phyloP scores from a whole-genome alignment of 768 basidiomycete species.

The Suillus clintonianus region DNA sequence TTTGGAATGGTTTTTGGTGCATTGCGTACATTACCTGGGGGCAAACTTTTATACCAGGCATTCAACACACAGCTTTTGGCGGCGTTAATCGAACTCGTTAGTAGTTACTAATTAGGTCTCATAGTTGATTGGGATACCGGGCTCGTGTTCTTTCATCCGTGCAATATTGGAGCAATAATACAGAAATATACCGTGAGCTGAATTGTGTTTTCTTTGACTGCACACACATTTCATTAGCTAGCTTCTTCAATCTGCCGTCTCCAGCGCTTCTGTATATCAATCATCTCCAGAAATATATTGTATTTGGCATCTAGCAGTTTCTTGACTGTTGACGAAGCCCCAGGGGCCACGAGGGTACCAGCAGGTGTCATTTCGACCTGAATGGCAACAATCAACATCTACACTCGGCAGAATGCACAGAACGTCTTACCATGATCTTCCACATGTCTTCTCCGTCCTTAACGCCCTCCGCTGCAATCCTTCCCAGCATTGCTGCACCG shows the following conservation, averaged over 20 bases:
- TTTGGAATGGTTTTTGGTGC: not conserved
- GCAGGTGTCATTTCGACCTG: slow-evolving; percentile 92
- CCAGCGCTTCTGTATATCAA: slow-evolving; percentile 90
- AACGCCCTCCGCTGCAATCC: slow-evolving; percentile 72
- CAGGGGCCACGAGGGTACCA: slow-evolving; percentile 70
- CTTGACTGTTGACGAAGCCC: slow-evolving; percentile 62
- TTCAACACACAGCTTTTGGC: not conserved
- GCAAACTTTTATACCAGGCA: not conserved
- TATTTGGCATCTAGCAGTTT: slow-evolving; percentile 89
- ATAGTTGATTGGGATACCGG: too few species aligned
- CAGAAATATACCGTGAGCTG: not conserved
- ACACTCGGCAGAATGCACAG: not conserved
- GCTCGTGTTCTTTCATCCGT: not conserved
- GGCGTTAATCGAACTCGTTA: not conserved
- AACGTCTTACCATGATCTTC: slow-evolving; percentile 79
- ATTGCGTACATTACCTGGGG: not conserved
- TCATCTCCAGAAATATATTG: slow-evolving; percentile 85
- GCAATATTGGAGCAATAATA: not conserved
- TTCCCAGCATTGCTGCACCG: slow-evolving; percentile 92
- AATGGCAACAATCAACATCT: not conserved
- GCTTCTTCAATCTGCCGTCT: slow-evolving; percentile 74
- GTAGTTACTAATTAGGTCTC: not conserved
- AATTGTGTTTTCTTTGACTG: not conserved
- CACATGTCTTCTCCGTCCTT: slow-evolving; percentile 71
- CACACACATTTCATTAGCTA: slow-evolving; percentile 10